These are phyloP conservation scores for Mycena filopes DNA, from an alignment of 768 basidiomycete species.

Conservation along the genomic window DNA sequence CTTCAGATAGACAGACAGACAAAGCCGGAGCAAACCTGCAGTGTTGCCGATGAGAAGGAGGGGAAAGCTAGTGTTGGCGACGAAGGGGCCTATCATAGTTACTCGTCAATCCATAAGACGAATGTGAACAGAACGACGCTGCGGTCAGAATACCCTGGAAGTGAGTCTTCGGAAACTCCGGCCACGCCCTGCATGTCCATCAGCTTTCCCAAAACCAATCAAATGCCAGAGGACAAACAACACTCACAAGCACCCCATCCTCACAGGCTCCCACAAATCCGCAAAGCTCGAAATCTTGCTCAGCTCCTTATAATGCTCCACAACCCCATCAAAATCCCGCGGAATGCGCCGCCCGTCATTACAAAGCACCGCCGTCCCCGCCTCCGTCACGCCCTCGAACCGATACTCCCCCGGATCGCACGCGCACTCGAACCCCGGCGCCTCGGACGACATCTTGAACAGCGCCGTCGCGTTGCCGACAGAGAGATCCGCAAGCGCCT, in stretches of 20 bases:
- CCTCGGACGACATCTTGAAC: conserved; percentile 33
- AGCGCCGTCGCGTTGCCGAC: conserved; percentile 43
- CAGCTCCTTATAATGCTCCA: conserved; percentile 7
- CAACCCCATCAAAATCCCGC: conserved; percentile 2
- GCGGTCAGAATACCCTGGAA: conserved; percentile 32
- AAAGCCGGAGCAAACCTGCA: conserved; percentile 33
- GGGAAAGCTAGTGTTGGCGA: background rate
- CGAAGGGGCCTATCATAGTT: conserved; percentile 50
- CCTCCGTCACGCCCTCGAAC: conserved; percentile 7
- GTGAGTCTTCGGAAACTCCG: conserved; percentile 27
- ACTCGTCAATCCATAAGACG: conserved; percentile 65
- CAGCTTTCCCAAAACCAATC: too few relatives aligned
- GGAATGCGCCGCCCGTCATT: conserved; percentile 27
- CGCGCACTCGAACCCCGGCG: conserved; percentile 43
- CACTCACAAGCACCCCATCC: conserved; percentile 16
- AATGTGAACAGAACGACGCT: background rate
- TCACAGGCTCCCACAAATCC: background rate
- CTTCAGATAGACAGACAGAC: too few relatives aligned
- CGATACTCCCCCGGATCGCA: conserved; percentile 35
- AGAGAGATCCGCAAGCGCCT: conserved; percentile 48
- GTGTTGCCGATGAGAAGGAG: conserved; percentile 27
- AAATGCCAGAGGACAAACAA: background rate
- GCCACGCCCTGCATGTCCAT: conserved; percentile 23
- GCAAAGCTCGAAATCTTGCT: conserved; percentile 11
- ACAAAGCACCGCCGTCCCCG: background rate